Conservation (phyloP, 768 basidiomycete species). For the Calocera cornea region DNA sequence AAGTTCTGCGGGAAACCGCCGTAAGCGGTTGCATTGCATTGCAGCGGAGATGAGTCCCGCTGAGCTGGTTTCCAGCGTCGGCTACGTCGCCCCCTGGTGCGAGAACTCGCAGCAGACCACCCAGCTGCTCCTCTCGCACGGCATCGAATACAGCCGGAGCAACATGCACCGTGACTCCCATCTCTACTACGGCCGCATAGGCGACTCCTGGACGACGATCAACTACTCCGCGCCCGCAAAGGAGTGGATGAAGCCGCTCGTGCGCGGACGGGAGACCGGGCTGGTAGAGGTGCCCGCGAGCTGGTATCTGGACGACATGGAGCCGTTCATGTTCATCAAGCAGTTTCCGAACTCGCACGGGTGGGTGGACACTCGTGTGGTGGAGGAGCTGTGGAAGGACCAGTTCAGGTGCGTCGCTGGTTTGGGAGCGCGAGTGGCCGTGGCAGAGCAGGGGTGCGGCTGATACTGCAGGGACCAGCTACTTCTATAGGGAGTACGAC, state of each 20-base stretch:
- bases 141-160: conserved; percentile 21
- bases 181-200: conserved; percentile 21
- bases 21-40: not conserved
- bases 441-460: no score
- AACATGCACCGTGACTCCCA: conserved; percentile 20
- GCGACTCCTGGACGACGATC: conserved; percentile 25
- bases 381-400: conserved; percentile 65
- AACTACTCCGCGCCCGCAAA: conserved; percentile 20
- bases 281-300: conserved; percentile 21
- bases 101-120: conserved; percentile 18
- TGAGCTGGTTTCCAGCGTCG: not conserved
- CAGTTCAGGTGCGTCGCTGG: conserved; percentile 54
- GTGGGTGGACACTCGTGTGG: conserved; percentile 43
- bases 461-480: conserved; percentile 19
- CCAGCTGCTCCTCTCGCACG: conserved; percentile 22
- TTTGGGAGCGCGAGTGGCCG: no score
- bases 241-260: conserved; percentile 27
- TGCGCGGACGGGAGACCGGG: conserved; percentile 20
- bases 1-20: conserved; percentile 18
- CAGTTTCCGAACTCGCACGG: conserved; percentile 54
- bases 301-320: conserved; percentile 45
- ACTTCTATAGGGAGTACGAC: conserved; percentile 33
- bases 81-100: conserved; percentile 26
- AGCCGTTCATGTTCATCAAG: conserved; percentile 69
- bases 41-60: not conserved